Evolutionary conservation across 345 rosid genomes (phyloP).

Genomic region (Hibiscus syriacus): DNA sequence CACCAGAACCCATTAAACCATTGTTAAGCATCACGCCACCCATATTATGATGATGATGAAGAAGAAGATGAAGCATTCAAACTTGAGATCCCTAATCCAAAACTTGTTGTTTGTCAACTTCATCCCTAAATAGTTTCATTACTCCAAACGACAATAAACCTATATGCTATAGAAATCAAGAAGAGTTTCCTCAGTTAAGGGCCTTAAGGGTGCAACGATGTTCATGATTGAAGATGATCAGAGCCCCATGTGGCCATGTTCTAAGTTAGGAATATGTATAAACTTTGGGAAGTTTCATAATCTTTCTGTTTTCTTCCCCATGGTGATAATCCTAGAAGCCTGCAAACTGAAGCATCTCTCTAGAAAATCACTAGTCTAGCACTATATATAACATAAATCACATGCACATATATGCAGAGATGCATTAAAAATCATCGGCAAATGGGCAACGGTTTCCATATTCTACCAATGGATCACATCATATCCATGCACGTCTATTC

Average conservation of each 20-base stretch:
- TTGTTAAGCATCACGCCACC: no score
- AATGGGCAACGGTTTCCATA: slow-evolving; percentile 20
- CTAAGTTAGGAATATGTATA: slow-evolving; percentile 31
- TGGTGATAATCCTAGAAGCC: slow-evolving; percentile 45
- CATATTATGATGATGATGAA: no score
- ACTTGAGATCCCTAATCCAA: background rate
- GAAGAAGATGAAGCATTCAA: no score
- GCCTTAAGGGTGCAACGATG: slow-evolving; percentile 1
- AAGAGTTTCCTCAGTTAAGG: slow-evolving; percentile 2
- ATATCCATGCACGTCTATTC: slow-evolving; percentile 39
- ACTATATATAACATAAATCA: slow-evolving; percentile 18
- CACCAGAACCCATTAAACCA: background rate
- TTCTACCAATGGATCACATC: slow-evolving; percentile 30
- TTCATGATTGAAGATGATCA: slow-evolving; percentile 23
- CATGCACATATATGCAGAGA: slow-evolving; percentile 31
- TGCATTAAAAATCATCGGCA: slow-evolving; percentile 25
- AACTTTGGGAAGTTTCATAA: slow-evolving; percentile 24
- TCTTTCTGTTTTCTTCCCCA: slow-evolving; percentile 31
- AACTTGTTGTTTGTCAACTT: background rate
- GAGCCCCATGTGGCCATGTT: slow-evolving; percentile 67
- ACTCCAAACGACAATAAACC: slow-evolving; percentile 3
- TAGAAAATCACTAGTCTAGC: background rate
- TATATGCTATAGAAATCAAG: background rate
- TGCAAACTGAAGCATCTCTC: slow-evolving; percentile 27
- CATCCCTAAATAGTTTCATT: background rate